These are phyloP conservation scores for Cyanidioschyzon merolae DNA, from an alignment of 23 red algal species.

Conservation along the genomic window DNA sequence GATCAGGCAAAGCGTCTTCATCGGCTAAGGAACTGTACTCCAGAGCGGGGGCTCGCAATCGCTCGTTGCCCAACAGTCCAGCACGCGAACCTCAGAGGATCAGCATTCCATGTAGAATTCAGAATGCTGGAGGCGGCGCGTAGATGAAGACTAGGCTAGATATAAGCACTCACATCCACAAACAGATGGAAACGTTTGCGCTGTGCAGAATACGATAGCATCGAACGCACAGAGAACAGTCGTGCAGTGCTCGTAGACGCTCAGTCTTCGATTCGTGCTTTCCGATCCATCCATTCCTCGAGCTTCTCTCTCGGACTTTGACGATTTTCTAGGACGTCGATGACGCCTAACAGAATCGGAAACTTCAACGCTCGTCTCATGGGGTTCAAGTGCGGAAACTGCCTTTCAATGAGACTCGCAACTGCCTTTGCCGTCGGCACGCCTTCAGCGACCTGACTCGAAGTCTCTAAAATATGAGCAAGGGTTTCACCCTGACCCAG, in stretches of 20 bases:
- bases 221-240: no score
- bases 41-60: no score
- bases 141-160: no score
- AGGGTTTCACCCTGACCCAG: slow-evolving; percentile 75
- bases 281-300: background rate
- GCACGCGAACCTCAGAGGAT: no score
- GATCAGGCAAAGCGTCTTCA: no score
- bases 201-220: no score
- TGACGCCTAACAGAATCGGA: background rate
- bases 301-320: background rate
- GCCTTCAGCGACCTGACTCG: slow-evolving; percentile 25
- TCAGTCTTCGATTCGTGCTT: background rate
- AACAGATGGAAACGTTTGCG: no score
- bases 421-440: slow-evolving; percentile 72
- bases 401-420: slow-evolving; percentile 18
- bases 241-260: background rate
- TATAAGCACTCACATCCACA: no score
- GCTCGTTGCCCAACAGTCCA: no score
- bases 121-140: no score
- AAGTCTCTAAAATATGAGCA: slow-evolving; percentile 63
- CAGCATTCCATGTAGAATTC: no score
- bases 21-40: no score
- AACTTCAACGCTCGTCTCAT: background rate
- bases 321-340: background rate
- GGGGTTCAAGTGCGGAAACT: background rate